Evolutionary conservation across 163 green algal genomes (phyloP), one percentile per base, ranked within the genome.

Genomic region (Chlorella variabilis): DNA sequence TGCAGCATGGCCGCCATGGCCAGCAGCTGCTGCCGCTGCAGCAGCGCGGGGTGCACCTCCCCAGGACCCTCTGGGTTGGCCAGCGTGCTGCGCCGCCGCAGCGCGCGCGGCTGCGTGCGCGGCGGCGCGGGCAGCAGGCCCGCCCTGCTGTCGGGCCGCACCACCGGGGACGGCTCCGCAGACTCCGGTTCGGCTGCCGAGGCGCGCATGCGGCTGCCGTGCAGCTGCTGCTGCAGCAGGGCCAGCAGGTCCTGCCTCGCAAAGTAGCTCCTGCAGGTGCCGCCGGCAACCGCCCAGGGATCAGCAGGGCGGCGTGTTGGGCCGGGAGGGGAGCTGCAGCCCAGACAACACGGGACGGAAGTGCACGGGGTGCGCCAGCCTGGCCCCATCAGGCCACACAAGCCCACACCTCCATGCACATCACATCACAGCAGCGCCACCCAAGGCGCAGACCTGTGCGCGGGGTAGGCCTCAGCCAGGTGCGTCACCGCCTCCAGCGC

Each of bases 1-100:
- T 56, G 73, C 63, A 86, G 81, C 49, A 86, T 49, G 38, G 68
- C 80, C 0, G 71, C 80, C 71, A 85, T 38, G 21, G 71, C 80
- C 61, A 71, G 65, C 62, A 77, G 42, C 36, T 36, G 66, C 77
- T 83, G 77, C 31, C 66, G 77, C 42, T 56, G 80, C 41, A 56
- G 34, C 61, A 54, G 42, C 3, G 36, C 31, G n/a, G 71, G 69
- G 51, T 69, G 68, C 67, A 74, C 74, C 3, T 66, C 38, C 25
- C 49, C 17, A 21, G 51, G 45, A 54, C 45, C 45, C 45, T 48
- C 23, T 36, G 34, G 42, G 23, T 36, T 49, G 45, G 38, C 51
- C 31, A 41, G 21, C 48, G 76, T 82, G 39, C n/a, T 78, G 41
- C 67, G 65, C 36, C 77, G 65, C n/a, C 77, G 76, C 34, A 58